These are phyloP conservation scores for Candida tropicalis DNA, from an alignment of 1,139 yeast species.

Conservation along the genomic window DNA sequence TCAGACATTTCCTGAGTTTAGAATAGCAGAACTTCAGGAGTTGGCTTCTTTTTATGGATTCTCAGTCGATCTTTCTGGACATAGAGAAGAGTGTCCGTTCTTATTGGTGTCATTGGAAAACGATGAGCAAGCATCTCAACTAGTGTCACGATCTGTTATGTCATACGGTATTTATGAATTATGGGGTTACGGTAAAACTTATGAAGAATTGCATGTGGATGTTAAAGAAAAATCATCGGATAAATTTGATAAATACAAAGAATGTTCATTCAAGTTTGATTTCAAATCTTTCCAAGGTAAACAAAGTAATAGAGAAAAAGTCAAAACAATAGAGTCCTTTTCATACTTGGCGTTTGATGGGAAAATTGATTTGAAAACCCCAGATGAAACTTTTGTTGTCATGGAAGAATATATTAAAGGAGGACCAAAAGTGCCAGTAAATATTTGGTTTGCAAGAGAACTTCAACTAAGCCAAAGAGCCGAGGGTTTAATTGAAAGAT, in stretches of 20 bases:
- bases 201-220: slow-evolving; percentile 59
- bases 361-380: slow-evolving; percentile 72
- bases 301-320: slow-evolving; percentile 54
- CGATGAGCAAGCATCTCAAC: slow-evolving; percentile 66
- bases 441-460: slow-evolving; percentile 76
- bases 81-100: slow-evolving; percentile 68
- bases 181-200: slow-evolving; percentile 70
- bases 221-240: slow-evolving; percentile 39
- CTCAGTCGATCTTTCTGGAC: slow-evolving; percentile 59
- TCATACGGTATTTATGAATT: slow-evolving; percentile 80
- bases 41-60: slow-evolving; percentile 67
- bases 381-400: slow-evolving; percentile 72
- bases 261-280: slow-evolving; percentile 76
- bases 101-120: slow-evolving; percentile 61
- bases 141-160: slow-evolving; percentile 69
- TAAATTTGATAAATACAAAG: slow-evolving; percentile 36
- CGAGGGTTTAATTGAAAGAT: slow-evolving; percentile 64
- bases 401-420: slow-evolving; percentile 73
- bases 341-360: slow-evolving; percentile 74
- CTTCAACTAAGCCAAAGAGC: slow-evolving; percentile 67
- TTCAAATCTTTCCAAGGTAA: slow-evolving; percentile 76
- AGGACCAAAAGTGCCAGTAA: slow-evolving; percentile 55
- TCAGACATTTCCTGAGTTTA: slow-evolving; percentile 77
- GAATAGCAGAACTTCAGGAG: slow-evolving; percentile 83
- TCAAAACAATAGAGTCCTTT: slow-evolving; percentile 71